phyloP scores from a whole-genome alignment of 1,139 yeast species.

The Williopsis jadinii region DNA sequence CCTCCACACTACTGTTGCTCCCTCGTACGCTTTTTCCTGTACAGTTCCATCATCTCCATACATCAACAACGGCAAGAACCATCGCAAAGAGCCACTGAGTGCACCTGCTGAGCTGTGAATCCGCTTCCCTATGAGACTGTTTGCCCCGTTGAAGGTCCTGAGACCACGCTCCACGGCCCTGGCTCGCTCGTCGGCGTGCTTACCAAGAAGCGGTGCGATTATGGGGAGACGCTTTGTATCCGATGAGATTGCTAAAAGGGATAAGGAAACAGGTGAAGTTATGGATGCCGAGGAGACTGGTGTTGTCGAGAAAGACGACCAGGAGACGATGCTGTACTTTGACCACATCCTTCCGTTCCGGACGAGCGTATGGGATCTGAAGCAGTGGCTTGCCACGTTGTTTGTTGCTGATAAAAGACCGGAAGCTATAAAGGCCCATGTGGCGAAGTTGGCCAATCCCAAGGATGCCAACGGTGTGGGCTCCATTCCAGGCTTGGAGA shows the following conservation, averaged over 20 bases:
- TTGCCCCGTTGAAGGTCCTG: too few species aligned
- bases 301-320: conserved; percentile 42
- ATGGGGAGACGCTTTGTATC: conserved; percentile 19
- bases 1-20: too few species aligned
- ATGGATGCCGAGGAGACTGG: conserved; percentile 50
- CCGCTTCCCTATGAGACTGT: too few species aligned
- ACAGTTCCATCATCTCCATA: too few species aligned
- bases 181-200: too few species aligned
- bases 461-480: conserved; percentile 17
- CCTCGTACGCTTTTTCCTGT: too few species aligned
- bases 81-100: too few species aligned
- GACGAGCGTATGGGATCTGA: conserved; percentile 31
- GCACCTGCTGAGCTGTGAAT: too few species aligned
- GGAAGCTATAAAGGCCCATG: conserved; percentile 29
- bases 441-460: conserved; percentile 36
- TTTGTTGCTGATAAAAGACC: conserved; percentile 27
- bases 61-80: too few species aligned
- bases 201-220: too few species aligned
- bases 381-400: conserved; percentile 30
- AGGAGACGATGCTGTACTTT: conserved; percentile 50
- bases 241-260: conserved; percentile 33
- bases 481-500: conserved; percentile 32
- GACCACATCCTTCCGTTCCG: conserved; percentile 44
- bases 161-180: too few species aligned
- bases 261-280: conserved; percentile 42